Base-by-base conservation (phyloP, 2,329 filamentous ascomycete genomes). In the Leptographium wingfieldii region DNA sequence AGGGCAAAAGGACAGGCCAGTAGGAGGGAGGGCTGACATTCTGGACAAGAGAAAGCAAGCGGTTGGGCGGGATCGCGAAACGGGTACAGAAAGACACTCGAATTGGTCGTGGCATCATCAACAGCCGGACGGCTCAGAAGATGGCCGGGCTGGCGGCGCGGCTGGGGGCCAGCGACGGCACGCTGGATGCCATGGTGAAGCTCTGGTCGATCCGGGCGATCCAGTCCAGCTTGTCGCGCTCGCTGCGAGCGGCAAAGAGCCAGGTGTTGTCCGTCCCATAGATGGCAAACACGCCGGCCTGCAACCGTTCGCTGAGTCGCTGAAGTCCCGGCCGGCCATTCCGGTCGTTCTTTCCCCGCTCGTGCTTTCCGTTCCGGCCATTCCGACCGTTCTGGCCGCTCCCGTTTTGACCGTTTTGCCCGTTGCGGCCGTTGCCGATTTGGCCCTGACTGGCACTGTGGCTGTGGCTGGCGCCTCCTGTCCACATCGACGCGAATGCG, bases 251-350 rank as follows among this genome's bases (percentile, higher is more conserved):
- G 16, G 91, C 90, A 72, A 99, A 97, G 49, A 99, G 78, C 82
- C 92, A 99, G 38, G 92, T 96, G 72, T 96, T 96, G 71, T 94
- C 88, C 62, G 87, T 89, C 51, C 90, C 92, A 69, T 97, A 99
- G 57, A 99, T 83, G 14, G 94, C 94, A 78, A 96, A 99, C 49
- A 97, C 88, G 65, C 88, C 87, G 4, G 84, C 80, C 67, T 83
- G 80, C 71, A 80, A 75, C 72, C 83, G 72, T 68, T 82, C 80
- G 68, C 77, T 82, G 31, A 84, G 73, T 31, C 78, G 75, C 60
- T 77, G 76, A 6, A 84, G 72, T 6, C 80, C 79, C 16, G 70
- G 72, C 5, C 78, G 78, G 31, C 56, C 40, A 57, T 54, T 33
- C 60, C 56, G 33, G 35, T 56, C 46, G 38, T 40, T 16, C 38